These are phyloP conservation scores for Fusarium clavum DNA, from an alignment of 2,329 filamentous ascomycete species.

Conservation along the genomic window DNA sequence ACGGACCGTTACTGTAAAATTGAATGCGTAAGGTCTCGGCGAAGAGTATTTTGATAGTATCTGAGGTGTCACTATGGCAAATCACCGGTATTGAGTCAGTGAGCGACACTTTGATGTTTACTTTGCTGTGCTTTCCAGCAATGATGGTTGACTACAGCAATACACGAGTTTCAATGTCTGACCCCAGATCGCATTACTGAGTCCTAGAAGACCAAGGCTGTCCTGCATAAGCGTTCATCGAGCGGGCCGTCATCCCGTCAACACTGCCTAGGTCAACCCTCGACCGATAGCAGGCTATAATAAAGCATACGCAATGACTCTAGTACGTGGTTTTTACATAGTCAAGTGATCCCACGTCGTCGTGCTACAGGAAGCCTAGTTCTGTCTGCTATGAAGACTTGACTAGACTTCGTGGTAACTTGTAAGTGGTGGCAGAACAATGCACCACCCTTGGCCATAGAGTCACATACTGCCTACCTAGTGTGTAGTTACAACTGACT, in stretches of 20 bases:
- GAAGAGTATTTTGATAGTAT: background rate
- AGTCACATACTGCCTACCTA: background rate
- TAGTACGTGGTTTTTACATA: background rate
- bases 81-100: background rate
- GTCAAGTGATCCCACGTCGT: background rate
- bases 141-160: background rate
- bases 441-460: background rate
- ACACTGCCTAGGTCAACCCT: background rate
- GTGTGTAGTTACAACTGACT: background rate
- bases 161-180: background rate
- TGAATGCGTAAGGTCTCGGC: too few relatives aligned
- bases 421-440: background rate
- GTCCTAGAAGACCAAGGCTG: background rate
- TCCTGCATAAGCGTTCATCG: background rate
- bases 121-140: background rate
- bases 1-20: background rate
- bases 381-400: background rate
- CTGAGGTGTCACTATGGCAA: background rate
- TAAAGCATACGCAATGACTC: background rate
- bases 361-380: background rate
- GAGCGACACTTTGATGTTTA: background rate
- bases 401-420: background rate
- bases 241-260: background rate
- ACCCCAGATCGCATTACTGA: background rate
- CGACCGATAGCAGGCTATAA: background rate